Evolutionary conservation across 169 alveolate species (phyloP).

Genomic region (Eimeria brunetti): DNA sequence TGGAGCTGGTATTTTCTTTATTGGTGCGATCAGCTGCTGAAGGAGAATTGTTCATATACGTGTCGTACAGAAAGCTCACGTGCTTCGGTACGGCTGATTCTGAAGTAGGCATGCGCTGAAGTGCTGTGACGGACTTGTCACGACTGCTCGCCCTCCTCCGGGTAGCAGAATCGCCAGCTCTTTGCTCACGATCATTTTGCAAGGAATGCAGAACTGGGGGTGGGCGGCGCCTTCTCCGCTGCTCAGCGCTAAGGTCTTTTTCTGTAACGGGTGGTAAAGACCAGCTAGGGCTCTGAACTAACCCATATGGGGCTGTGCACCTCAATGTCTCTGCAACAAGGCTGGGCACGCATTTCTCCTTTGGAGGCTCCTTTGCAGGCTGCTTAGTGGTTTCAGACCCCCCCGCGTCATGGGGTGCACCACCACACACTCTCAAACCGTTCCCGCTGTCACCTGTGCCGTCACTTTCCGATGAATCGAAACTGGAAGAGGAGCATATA

Average conservation of each 20-base stretch:
- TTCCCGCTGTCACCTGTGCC: neutral
- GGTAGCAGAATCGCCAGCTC: neutral
- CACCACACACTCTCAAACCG: neutral
- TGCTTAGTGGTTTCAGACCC: neutral
- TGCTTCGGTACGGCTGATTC: slow-evolving; percentile 48
- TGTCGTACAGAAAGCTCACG: slow-evolving; percentile 46
- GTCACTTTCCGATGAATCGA: neutral
- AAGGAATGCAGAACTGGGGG: slow-evolving; percentile 47
- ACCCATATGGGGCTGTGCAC: slow-evolving; percentile 62
- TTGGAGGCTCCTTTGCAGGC: neutral
- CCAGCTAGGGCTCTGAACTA: slow-evolving; percentile 53
- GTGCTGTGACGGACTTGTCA: slow-evolving; percentile 11
- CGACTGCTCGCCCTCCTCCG: slow-evolving; percentile 14
- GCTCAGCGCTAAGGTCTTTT: neutral
- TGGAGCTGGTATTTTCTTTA: neutral
- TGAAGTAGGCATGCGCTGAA: slow-evolving; percentile 38
- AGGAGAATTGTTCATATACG: slow-evolving; percentile 23
- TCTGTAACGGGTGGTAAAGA: neutral
- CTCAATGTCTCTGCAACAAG: slow-evolving; percentile 55
- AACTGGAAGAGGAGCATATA: neutral
- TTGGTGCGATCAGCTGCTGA: neutral
- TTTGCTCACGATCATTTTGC: neutral
- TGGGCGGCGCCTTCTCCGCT: neutral
- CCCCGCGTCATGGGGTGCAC: neutral
- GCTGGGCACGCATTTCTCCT: neutral